These are phyloP conservation scores for Hippophae rhamnoides DNA, from an alignment of 306 rosid species.

Conservation along the genomic window DNA sequence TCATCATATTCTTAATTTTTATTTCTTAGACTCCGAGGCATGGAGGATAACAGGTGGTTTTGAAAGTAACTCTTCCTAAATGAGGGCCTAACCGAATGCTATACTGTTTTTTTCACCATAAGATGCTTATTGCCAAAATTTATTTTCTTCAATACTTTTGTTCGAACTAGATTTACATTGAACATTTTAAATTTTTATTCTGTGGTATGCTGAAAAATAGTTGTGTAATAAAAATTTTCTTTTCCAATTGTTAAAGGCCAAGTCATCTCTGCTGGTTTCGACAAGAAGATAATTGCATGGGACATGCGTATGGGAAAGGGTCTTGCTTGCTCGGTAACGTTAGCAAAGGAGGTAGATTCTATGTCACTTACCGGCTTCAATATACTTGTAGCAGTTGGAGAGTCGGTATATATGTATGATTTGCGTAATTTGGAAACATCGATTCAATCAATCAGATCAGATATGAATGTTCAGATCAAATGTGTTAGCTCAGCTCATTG, in stretches of 20 bases:
- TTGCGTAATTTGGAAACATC: slow-evolving; percentile 53
- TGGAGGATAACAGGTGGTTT: no score
- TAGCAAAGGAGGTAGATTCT: slow-evolving; percentile 52
- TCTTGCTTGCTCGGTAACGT: slow-evolving; percentile 22
- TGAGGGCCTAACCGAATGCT: no score
- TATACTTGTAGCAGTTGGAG: slow-evolving; percentile 48
- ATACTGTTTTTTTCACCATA: no score
- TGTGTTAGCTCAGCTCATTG: slow-evolving; percentile 58
- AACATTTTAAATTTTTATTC: slow-evolving; percentile 1
- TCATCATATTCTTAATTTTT: no score
- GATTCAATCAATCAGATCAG: slow-evolving; percentile 37
- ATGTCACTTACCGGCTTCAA: slow-evolving; percentile 55
- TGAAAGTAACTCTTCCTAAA: no score
- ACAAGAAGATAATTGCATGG: slow-evolving; percentile 56
- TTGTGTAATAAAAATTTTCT: not conserved
- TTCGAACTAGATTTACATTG: not conserved
- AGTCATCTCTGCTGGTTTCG: slow-evolving; percentile 65
- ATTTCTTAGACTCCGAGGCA: no score
- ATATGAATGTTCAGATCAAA: slow-evolving; percentile 37
- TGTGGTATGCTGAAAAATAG: not conserved
- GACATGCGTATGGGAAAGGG: slow-evolving; percentile 45
- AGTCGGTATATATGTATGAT: slow-evolving; percentile 47
- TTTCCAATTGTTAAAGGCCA: slow-evolving; percentile 39
- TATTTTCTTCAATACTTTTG: no score
- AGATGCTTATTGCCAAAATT: no score